A percentile compares a stretch with the other conserved stretches of the same genome.
Evolutionary conservation across 257 asterid species (phyloP).

Genomic region (Ilex asprella): DNA sequence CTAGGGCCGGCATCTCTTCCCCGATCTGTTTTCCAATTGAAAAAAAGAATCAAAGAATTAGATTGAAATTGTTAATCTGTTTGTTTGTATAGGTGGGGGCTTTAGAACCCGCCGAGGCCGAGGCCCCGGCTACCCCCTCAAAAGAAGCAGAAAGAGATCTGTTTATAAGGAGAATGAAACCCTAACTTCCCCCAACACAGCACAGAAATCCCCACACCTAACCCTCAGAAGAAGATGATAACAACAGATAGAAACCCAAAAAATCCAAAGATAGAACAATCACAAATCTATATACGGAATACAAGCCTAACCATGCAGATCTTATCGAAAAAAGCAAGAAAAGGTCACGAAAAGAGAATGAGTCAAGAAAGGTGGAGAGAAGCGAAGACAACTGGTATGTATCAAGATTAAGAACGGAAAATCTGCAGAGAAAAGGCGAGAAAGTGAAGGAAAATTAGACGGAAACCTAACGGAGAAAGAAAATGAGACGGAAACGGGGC

Average conservation of each 20-base stretch:
- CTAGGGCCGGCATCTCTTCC: slow-evolving; percentile 78
- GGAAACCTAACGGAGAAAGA: slow-evolving; percentile 38
- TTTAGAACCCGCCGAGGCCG: slow-evolving; percentile 99
- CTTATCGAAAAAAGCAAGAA: not conserved
- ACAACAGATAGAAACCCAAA: not conserved
- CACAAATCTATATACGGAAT: slow-evolving; percentile 27
- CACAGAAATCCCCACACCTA: slow-evolving; percentile 82
- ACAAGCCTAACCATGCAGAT: slow-evolving; percentile 64
- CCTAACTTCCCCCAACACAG: slow-evolving; percentile 37
- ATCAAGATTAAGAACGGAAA: not conserved
- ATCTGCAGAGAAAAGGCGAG: not conserved
- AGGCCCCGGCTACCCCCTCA: slow-evolving; percentile 99
- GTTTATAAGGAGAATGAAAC: slow-evolving; percentile 54
- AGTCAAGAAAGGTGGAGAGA: not conserved
- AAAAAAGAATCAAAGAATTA: slow-evolving; percentile 49
- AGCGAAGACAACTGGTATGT: not conserved
- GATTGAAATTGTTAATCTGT: not conserved
- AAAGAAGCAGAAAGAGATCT: slow-evolving; percentile 69
- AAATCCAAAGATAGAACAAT: not conserved
- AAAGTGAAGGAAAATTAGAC: slow-evolving; percentile 2
- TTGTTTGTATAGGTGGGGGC: slow-evolving; percentile 79
- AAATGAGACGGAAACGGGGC: not conserved
- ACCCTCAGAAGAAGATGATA: slow-evolving; percentile 68
- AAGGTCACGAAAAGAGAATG: not conserved
- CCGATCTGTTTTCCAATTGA: slow-evolving; percentile 29